These are phyloP conservation scores for Hydnomerulius pinastri DNA, from an alignment of 768 basidiomycete species.

Conservation along the genomic window DNA sequence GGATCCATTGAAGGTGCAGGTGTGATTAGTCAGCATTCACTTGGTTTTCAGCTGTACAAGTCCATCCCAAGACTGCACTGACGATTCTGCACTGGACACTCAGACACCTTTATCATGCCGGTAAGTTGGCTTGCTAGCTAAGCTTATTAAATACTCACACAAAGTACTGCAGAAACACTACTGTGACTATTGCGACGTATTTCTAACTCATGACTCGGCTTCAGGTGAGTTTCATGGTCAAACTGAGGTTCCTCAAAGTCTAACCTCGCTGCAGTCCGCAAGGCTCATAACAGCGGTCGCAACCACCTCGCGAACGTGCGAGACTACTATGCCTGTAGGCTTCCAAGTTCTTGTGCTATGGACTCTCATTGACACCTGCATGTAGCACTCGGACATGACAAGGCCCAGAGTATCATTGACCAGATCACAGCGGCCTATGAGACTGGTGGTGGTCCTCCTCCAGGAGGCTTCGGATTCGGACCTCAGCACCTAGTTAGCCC, in stretches of 20 bases:
- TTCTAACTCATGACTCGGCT: slow-evolving; percentile 91
- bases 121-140: slow-evolving; percentile 42
- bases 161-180: slow-evolving; percentile 77
- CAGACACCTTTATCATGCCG: slow-evolving; percentile 53
- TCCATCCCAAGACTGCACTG: too few species aligned
- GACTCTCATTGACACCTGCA: slow-evolving; percentile 11
- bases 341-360: background rate
- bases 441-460: slow-evolving; percentile 79
- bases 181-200: slow-evolving; percentile 93
- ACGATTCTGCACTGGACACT: slow-evolving; percentile 20
- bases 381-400: slow-evolving; percentile 88
- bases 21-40: slow-evolving; percentile 26
- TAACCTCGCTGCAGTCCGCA: slow-evolving; percentile 65
- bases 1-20: slow-evolving; percentile 58
- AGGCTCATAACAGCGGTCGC: slow-evolving; percentile 96
- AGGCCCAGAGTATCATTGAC: slow-evolving; percentile 97
- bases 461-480: slow-evolving; percentile 85
- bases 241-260: slow-evolving; percentile 4
- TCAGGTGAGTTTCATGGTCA: slow-evolving; percentile 58
- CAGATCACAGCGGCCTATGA: slow-evolving; percentile 96
- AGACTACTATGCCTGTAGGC: slow-evolving; percentile 93
- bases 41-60: slow-evolving; percentile 26
- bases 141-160: slow-evolving; percentile 4
- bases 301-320: slow-evolving; percentile 96
- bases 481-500: slow-evolving; percentile 74